phyloP scores from a whole-genome alignment of 169 alveolate genomes.

The Plasmodium yoelii region DNA sequence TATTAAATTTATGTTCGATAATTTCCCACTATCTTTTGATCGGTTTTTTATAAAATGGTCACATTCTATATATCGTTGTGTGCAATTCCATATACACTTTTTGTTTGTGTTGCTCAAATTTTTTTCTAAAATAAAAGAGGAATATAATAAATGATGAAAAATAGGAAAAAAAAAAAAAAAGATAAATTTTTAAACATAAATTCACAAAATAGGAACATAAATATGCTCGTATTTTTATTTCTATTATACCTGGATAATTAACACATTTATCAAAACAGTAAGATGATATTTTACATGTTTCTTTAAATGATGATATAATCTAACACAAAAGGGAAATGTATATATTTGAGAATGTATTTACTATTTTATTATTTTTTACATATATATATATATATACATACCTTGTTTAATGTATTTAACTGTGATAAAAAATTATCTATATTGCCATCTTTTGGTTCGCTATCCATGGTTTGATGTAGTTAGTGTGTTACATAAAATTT shows the following conservation, averaged over 20 bases:
- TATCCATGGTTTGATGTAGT: slow-evolving; percentile 37
- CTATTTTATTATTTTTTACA: background rate
- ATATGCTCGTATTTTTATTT: slow-evolving; percentile 6
- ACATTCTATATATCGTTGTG: slow-evolving; percentile 68
- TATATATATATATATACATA: slow-evolving; percentile 1
- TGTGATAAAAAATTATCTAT: slow-evolving; percentile 60
- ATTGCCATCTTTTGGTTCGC: slow-evolving; percentile 42
- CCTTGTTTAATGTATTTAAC: slow-evolving; percentile 46
- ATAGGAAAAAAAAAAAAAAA: background rate
- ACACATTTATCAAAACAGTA: slow-evolving; percentile 75
- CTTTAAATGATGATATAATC: slow-evolving; percentile 65
- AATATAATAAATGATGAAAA: background rate
- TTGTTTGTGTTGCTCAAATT: slow-evolving; percentile 66
- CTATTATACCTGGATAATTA: slow-evolving; percentile 39
- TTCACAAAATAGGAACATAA: background rate
- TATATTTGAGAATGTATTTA: background rate
- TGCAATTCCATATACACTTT: slow-evolving; percentile 69
- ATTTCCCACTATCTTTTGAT: slow-evolving; percentile 24
- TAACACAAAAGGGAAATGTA: background rate
- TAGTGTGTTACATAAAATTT: background rate
- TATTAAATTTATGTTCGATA: slow-evolving; percentile 13
- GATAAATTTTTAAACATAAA: background rate
- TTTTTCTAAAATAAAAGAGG: slow-evolving; percentile 30
- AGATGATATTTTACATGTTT: slow-evolving; percentile 61
- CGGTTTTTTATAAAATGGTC: slow-evolving; percentile 60